Conservation (phyloP, 2,329 filamentous ascomycete genomes). For the Talaromyces albobiverticillius region DNA sequence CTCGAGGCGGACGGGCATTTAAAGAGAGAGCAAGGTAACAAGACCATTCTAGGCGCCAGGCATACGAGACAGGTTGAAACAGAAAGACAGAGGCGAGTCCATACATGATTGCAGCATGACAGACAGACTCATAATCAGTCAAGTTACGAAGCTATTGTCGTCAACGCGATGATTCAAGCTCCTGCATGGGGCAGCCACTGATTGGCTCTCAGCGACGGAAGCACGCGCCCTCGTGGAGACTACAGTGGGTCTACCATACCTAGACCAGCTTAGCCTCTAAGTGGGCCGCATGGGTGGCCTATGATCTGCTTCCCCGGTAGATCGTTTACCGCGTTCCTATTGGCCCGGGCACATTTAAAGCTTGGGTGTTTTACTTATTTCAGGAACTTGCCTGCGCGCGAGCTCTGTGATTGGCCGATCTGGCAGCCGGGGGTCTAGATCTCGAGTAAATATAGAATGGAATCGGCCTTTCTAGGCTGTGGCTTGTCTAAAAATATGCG, state of each 20-base stretch:
- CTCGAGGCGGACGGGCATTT: not conserved
- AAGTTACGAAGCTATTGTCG: too few relatives aligned
- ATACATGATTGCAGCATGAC: not conserved
- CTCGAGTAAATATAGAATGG: not conserved
- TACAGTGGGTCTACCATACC: not conserved
- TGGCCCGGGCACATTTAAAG: not conserved
- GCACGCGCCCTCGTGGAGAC: not conserved
- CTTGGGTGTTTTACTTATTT: too few relatives aligned
- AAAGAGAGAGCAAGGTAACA: not conserved
- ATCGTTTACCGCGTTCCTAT: not conserved
- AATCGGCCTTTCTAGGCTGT: too few relatives aligned
- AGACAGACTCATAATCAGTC: too few relatives aligned
- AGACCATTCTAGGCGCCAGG: not conserved
- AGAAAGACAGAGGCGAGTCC: not conserved
- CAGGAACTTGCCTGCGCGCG: not conserved
- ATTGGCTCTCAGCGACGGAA: constrained; percentile 7
- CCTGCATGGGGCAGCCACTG: constrained; percentile 4
- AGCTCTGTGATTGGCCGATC: constrained; percentile 1
- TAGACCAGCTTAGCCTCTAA: not conserved
- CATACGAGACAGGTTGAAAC: not conserved
- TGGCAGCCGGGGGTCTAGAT: not conserved
- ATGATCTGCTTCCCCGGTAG: not conserved
- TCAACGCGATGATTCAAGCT: constrained; percentile 6
- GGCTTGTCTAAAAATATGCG: too few relatives aligned
- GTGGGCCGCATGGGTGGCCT: not conserved